Conservation (phyloP, 768 basidiomycete genomes). For the Termitomyces sp. region DNA sequence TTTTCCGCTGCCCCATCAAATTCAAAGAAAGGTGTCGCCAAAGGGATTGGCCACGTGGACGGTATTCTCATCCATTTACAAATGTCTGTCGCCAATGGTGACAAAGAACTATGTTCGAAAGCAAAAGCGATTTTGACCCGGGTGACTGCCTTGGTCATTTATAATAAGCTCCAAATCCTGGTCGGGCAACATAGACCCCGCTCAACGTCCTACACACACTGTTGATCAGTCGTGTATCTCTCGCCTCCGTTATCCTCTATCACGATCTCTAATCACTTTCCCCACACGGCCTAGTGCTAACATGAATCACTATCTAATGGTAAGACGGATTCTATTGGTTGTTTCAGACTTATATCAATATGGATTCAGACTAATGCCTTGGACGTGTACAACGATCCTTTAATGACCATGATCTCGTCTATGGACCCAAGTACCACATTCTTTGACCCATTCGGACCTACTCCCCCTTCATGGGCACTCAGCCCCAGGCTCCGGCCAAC, state of each 20-base stretch:
- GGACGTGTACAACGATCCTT: constrained; percentile 12
- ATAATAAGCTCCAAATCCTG: not conserved
- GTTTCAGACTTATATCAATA: not conserved
- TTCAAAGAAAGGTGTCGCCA: not conserved
- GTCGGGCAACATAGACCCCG: not conserved
- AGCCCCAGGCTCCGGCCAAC: constrained; percentile 4
- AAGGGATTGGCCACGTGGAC: constrained; percentile 6
- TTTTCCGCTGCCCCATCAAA: not conserved
- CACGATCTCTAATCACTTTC: constrained; percentile 10
- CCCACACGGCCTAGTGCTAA: constrained; percentile 14
- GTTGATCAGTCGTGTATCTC: constrained; percentile 19
- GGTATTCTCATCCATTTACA: not conserved
- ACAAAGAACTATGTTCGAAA: constrained; percentile 9
- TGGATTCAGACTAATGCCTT: constrained; percentile 6
- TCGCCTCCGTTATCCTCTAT: not conserved
- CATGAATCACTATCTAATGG: constrained; percentile 16
- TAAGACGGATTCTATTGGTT: not conserved
- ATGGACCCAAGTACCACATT: constrained; percentile 13
- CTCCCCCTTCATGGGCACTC: constrained; percentile 10
- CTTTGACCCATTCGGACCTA: constrained; percentile 16
- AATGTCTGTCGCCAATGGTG: constrained; percentile 9
- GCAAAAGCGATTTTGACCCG: constrained; percentile 12
- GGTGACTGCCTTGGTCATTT: not conserved
- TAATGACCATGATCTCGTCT: constrained; percentile 7
- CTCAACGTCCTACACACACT: constrained; percentile 5